Percentiles rank a stretch among this genome's conserved stretches.
These are phyloP conservation scores for Nemania bipapillata DNA, from an alignment of 2,329 filamentous ascomycete genomes.

Conservation along the genomic window DNA sequence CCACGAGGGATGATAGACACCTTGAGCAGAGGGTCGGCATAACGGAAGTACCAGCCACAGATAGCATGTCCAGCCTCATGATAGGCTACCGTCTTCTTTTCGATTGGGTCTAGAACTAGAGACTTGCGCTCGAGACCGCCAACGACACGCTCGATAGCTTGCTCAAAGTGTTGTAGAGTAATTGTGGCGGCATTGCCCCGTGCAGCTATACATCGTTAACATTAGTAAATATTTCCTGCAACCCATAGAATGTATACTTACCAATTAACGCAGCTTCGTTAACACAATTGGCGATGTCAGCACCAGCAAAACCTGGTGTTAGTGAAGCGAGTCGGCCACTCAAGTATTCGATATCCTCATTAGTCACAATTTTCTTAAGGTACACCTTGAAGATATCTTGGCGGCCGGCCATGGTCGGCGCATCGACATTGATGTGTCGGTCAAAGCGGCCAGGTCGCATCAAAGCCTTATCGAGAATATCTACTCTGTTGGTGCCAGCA, in stretches of 20 bases:
- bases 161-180: slow-evolving; percentile 90
- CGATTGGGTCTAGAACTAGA: slow-evolving; percentile 87
- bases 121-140: slow-evolving; percentile 98
- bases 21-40: slow-evolving; percentile 96
- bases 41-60: slow-evolving; percentile 97
- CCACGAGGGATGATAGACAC: slow-evolving; percentile 98
- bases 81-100: slow-evolving; percentile 96
- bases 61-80: slow-evolving; percentile 98
- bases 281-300: slow-evolving; percentile 97
- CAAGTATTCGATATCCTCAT: slow-evolving; percentile 87
- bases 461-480: slow-evolving; percentile 92
- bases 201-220: slow-evolving; percentile 73
- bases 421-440: slow-evolving; percentile 93
- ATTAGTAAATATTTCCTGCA: slow-evolving; percentile 24
- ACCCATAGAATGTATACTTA: slow-evolving; percentile 59
- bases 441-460: slow-evolving; percentile 98
- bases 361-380: slow-evolving; percentile 91
- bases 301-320: slow-evolving; percentile 95
- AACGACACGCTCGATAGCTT: slow-evolving; percentile 96
- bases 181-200: slow-evolving; percentile 83
- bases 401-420: slow-evolving; percentile 94
- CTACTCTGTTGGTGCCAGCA: slow-evolving; percentile 94
- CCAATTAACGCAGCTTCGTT: slow-evolving; percentile 97
- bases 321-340: slow-evolving; percentile 89
- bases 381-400: slow-evolving; percentile 97